Percentiles rank a stretch among this genome's conserved stretches.
Conservation (phyloP, 345 rosid species). For the Conringia planisiliqua region DNA sequence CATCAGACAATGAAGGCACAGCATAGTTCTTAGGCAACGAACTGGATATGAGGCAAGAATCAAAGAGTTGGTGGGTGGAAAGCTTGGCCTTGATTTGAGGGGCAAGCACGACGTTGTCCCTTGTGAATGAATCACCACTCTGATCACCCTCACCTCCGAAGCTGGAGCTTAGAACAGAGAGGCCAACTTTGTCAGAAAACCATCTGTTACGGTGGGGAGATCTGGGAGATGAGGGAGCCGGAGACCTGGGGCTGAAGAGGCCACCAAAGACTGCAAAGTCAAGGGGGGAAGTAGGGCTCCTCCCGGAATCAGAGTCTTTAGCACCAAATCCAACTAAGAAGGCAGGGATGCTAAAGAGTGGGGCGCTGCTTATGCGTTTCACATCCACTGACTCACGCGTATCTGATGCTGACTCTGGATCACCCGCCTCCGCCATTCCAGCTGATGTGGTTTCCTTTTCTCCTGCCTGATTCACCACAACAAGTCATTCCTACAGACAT, state of each 20-base stretch:
- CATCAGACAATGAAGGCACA: conserved; percentile 8
- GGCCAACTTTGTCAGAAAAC: conserved; percentile 54
- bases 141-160: neutral
- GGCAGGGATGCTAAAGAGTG: conserved; percentile 35
- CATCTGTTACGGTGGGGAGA: conserved; percentile 37
- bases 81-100: conserved; percentile 42
- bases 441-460: neutral
- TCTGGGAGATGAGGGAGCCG: conserved; percentile 27
- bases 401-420: conserved; percentile 1
- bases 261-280: conserved; percentile 54
- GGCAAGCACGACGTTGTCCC: conserved; percentile 49
- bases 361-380: conserved; percentile 25
- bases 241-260: conserved; percentile 45
- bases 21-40: conserved; percentile 46
- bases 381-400: conserved; percentile 8
- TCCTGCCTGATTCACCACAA: neutral
- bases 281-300: conserved; percentile 65
- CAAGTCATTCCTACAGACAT: neutral
- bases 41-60: conserved; percentile 33
- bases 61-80: neutral
- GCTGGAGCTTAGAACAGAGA: conserved; percentile 48
- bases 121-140: conserved; percentile 23
- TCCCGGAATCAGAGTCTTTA: conserved; percentile 36
- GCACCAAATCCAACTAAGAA: conserved; percentile 14
- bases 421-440: conserved; percentile 28